Evolutionary conservation across 306 rosid genomes (phyloP).

Genomic region (Arachis stenosperma): DNA sequence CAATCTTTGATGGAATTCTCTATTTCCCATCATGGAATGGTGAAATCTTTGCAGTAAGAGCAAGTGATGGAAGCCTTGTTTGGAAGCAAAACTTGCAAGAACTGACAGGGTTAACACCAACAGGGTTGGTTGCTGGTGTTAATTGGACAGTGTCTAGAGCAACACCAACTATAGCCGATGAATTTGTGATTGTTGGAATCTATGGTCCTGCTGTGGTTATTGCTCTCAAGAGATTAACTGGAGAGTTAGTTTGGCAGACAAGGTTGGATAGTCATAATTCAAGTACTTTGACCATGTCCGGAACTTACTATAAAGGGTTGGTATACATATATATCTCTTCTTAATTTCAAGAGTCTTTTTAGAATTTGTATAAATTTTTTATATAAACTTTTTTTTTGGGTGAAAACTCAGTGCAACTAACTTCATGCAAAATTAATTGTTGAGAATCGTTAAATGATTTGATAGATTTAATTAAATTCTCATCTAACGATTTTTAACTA

Average conservation of each 20-base stretch:
- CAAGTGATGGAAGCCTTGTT: conserved; percentile 28
- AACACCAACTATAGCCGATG: conserved; percentile 51
- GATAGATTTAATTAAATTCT: too few species aligned
- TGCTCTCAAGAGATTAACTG: conserved; percentile 52
- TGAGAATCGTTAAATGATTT: too few species aligned
- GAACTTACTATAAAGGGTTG: conserved; percentile 60
- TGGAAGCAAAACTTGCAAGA: conserved; percentile 42
- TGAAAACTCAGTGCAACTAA: too few species aligned
- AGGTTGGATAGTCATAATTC: conserved; percentile 40
- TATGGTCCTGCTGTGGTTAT: conserved; percentile 63
- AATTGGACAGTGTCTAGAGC: conserved; percentile 55
- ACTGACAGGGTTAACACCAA: conserved; percentile 49
- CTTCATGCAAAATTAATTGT: too few species aligned
- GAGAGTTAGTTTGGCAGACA: conserved; percentile 54
- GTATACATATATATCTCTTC: neutral
- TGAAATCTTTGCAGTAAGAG: conserved; percentile 50
- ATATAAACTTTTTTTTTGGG: too few species aligned
- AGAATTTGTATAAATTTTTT: too few species aligned
- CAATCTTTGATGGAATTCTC: conserved; percentile 44
- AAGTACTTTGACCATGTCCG: conserved; percentile 60
- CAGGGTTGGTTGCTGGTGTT: conserved; percentile 42
- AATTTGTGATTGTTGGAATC: conserved; percentile 26
- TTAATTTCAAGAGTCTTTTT: too few species aligned
- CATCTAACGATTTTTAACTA: too few species aligned
- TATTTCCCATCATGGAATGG: conserved; percentile 81